phyloP scores from a whole-genome alignment of 768 basidiomycete species.

The Agaricus sinodeliciosus region DNA sequence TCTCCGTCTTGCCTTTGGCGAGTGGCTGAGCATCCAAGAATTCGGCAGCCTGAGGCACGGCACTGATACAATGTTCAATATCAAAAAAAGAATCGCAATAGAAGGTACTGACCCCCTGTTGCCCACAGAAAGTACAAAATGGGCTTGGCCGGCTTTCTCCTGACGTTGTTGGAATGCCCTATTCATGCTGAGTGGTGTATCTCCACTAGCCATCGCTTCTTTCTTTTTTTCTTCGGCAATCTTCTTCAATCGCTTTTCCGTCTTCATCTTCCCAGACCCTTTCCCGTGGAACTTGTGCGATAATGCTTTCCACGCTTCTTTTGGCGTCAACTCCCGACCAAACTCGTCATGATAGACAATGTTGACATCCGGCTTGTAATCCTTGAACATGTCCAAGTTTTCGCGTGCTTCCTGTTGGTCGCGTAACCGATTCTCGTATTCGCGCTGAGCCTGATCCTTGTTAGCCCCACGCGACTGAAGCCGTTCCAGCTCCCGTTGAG shows the following conservation, averaged over 20 bases:
- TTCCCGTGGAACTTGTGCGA: constrained; percentile 99
- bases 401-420: constrained; percentile 89
- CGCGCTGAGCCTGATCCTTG: constrained; percentile 90
- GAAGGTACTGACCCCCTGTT: constrained; percentile 68
- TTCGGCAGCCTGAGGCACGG: constrained; percentile 79
- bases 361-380: constrained; percentile 95
- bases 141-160: constrained; percentile 91
- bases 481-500: constrained; percentile 76
- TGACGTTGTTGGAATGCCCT: constrained; percentile 90
- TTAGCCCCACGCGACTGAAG: constrained; percentile 70
- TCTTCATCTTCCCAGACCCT: constrained; percentile 94
- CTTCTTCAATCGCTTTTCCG: constrained; percentile 92
- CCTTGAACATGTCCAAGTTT: constrained; percentile 75
- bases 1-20: constrained; percentile 79
- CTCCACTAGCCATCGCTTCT: constrained; percentile 88
- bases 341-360: constrained; percentile 97
- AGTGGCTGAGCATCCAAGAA: constrained; percentile 78
- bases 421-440: constrained; percentile 88
- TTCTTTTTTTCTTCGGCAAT: constrained; percentile 97
- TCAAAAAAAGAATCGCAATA: not conserved
- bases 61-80: constrained; percentile 36
- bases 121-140: constrained; percentile 92
- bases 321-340: constrained; percentile 78
- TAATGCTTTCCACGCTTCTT: constrained; percentile 98
- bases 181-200: constrained; percentile 95